Conservation (phyloP, 352 stramenopile genomes). For the Sclerospora graminicola region DNA sequence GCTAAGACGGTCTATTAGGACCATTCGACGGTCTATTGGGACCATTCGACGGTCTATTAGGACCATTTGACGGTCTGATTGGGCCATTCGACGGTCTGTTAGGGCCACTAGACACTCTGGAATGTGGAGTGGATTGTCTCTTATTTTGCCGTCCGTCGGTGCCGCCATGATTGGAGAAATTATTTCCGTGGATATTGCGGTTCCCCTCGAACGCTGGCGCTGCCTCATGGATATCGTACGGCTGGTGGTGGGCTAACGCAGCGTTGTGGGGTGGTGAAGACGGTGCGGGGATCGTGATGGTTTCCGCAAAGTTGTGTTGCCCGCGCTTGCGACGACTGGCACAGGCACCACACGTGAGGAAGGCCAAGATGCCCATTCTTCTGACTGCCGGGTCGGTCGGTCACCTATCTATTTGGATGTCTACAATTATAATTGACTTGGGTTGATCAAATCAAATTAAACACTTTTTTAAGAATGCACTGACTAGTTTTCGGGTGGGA, state of each 20-base stretch:
- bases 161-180: too few species aligned
- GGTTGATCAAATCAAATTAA: too few species aligned
- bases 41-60: slow-evolving; percentile 1
- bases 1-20: background rate
- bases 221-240: slow-evolving; percentile 26
- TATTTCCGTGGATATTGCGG: too few species aligned
- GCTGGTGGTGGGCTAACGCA: slow-evolving; percentile 12
- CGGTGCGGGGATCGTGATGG: slow-evolving; percentile 26
- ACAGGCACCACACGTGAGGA: slow-evolving; percentile 26
- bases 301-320: slow-evolving; percentile 21
- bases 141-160: slow-evolving; percentile 8
- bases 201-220: too few species aligned
- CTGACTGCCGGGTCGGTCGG: too few species aligned
- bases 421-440: too few species aligned
- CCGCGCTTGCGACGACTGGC: slow-evolving; percentile 19
- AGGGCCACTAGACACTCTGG: slow-evolving; percentile 1
- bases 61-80: slow-evolving; percentile 1
- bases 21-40: slow-evolving; percentile 1
- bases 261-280: slow-evolving; percentile 13
- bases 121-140: slow-evolving; percentile 8
- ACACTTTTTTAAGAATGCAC: too few species aligned
- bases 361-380: slow-evolving; percentile 19
- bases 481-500: slow-evolving; percentile 19
- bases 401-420: too few species aligned
- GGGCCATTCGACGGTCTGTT: slow-evolving; percentile 2